phyloP scores from a whole-genome alignment of 225 moss, liverwort and hornwort species.

The Polytrichum formosum region DNA sequence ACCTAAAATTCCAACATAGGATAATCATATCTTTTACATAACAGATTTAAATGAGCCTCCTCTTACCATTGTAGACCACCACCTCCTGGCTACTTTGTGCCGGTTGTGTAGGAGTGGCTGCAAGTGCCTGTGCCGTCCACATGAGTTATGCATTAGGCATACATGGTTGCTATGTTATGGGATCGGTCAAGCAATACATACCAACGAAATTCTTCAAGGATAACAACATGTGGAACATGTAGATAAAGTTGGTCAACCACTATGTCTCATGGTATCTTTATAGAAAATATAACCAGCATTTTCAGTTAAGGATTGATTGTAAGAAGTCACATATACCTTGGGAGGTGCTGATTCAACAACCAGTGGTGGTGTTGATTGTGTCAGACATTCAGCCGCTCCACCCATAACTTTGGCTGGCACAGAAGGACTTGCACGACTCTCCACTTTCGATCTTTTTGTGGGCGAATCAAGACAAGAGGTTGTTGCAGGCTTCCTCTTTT shows the following conservation, averaged over 20 bases:
- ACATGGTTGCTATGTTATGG: no score
- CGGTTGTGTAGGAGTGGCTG: not conserved
- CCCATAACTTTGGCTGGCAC: not conserved
- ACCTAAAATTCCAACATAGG: no score
- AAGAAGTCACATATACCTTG: not conserved
- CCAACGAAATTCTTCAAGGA: no score
- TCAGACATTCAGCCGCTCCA: not conserved
- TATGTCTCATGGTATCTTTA: not conserved
- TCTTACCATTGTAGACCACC: slow-evolving; percentile 5
- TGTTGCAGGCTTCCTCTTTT: slow-evolving; percentile 11
- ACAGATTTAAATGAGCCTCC: not conserved
- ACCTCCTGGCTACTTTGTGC: slow-evolving; percentile 5
- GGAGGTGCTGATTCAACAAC: not conserved
- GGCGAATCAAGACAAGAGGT: slow-evolving; percentile 1
- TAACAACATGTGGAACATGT: not conserved
- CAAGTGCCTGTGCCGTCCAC: not conserved
- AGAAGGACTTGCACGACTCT: not conserved
- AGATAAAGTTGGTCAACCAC: not conserved
- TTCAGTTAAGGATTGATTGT: no score
- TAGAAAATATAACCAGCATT: not conserved
- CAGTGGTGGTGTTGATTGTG: not conserved
- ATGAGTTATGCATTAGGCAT: no score
- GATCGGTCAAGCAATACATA: no score
- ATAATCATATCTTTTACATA: no score
- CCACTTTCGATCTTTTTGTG: slow-evolving; percentile 1